Conservation (phyloP, 352 stramenopile species). For the Plasmopara viticola region DNA sequence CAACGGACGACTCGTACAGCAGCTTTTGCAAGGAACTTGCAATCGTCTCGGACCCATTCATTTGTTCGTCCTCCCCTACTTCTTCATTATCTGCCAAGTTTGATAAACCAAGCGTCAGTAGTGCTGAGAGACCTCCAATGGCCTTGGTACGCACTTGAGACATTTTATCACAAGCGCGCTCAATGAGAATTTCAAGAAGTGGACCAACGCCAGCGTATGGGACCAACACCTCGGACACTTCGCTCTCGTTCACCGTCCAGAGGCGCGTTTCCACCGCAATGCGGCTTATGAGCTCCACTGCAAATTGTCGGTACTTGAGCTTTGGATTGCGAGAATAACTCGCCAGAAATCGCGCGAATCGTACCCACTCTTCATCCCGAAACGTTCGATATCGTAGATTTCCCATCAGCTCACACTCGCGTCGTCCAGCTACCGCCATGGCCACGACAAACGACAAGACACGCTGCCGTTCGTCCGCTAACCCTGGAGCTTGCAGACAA, state of each 20-base stretch:
- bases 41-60: slow-evolving; percentile 34
- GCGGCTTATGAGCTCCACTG: slow-evolving; percentile 64
- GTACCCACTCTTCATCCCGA: slow-evolving; percentile 47
- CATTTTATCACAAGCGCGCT: slow-evolving; percentile 72
- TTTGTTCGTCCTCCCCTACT: slow-evolving; percentile 22
- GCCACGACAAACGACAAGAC: slow-evolving; percentile 56
- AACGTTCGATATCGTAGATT: slow-evolving; percentile 19
- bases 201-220: slow-evolving; percentile 45
- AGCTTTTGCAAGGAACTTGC: slow-evolving; percentile 41
- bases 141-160: slow-evolving; percentile 76
- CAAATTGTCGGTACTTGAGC: slow-evolving; percentile 76
- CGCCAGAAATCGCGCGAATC: slow-evolving; percentile 55
- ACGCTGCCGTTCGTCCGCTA: slow-evolving; percentile 60
- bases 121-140: slow-evolving; percentile 63
- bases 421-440: slow-evolving; percentile 22
- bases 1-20: slow-evolving; percentile 33
- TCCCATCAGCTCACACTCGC: slow-evolving; percentile 9
- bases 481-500: slow-evolving; percentile 65
- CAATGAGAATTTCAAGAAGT: slow-evolving; percentile 62
- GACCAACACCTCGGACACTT: slow-evolving; percentile 28
- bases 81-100: slow-evolving; percentile 20
- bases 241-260: slow-evolving; percentile 42
- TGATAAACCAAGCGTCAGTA: slow-evolving; percentile 49
- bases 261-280: slow-evolving; percentile 53
- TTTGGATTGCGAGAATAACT: slow-evolving; percentile 74